These are phyloP conservation scores for Aegle marmelos DNA, from an alignment of 345 rosid genomes.

Conservation along the genomic window DNA sequence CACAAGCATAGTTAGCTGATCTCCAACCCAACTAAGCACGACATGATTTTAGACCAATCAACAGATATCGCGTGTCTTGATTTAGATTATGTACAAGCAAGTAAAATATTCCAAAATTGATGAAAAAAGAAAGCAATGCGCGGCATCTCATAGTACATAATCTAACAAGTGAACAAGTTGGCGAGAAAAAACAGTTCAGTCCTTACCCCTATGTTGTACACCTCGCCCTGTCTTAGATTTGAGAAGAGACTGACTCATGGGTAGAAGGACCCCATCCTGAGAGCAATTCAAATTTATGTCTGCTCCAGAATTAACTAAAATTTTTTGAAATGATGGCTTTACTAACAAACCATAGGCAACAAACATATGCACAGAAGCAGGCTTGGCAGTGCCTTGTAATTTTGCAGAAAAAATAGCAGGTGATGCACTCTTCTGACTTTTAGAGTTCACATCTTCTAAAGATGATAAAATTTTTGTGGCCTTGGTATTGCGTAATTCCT, in stretches of 20 bases:
- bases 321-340: conserved; percentile 83
- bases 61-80: not conserved
- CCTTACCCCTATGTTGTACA: conserved; percentile 54
- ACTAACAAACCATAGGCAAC: conserved; percentile 74
- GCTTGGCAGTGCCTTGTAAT: conserved; percentile 59
- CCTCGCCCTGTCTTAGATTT: conserved; percentile 53
- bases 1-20: not conserved
- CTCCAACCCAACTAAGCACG: not conserved
- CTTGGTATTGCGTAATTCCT: conserved; percentile 52
- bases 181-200: conserved; percentile 1
- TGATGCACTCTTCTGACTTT: conserved; percentile 43
- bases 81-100: not conserved
- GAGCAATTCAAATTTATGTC: conserved; percentile 61
- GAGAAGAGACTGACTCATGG: conserved; percentile 42
- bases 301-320: conserved; percentile 57
- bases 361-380: conserved; percentile 54
- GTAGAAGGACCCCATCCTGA: conserved; percentile 72
- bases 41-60: not conserved
- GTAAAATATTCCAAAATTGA: not conserved
- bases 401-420: conserved; percentile 75
- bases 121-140: not conserved
- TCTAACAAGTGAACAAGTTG: not conserved
- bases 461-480: conserved; percentile 69
- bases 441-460: conserved; percentile 38
- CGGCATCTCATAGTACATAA: not conserved